Conservation (phyloP, 2,329 filamentous ascomycete species). For the Aaosphaeria pasadenensis region DNA sequence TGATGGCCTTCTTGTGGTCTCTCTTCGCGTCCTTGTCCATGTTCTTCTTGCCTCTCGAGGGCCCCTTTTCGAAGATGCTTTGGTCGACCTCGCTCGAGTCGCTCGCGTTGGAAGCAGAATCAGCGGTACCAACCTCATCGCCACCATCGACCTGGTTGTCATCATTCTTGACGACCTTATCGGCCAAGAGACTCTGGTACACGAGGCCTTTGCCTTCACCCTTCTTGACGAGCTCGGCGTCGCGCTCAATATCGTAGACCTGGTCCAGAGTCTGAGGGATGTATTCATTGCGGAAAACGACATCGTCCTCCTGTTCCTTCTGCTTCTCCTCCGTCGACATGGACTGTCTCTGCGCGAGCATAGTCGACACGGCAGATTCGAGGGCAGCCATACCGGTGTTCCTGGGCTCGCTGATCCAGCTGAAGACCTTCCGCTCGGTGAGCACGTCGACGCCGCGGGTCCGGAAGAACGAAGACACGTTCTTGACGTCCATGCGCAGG, state of each 20-base stretch:
- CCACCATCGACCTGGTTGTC: constrained; percentile 18
- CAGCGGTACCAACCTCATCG: constrained; percentile 42
- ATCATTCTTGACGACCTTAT: constrained; percentile 48
- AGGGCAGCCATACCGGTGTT: constrained; percentile 60
- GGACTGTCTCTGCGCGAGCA: constrained; percentile 59
- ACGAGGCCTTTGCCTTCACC: constrained; percentile 76
- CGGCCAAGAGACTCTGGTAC: constrained; percentile 80
- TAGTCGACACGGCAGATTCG: constrained; percentile 59
- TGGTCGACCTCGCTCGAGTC: constrained; percentile 25
- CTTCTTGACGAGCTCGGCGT: constrained; percentile 71
- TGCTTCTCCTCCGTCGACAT: constrained; percentile 49
- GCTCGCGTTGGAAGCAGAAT: constrained; percentile 8
- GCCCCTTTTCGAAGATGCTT: constrained; percentile 32
- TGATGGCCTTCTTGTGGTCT: constrained; percentile 84
- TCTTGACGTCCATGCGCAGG: constrained; percentile 97
- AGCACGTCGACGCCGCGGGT: constrained; percentile 80
- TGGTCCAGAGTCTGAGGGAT: constrained; percentile 95
- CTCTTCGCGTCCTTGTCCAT: constrained; percentile 90
- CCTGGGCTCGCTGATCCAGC: constrained; percentile 71
- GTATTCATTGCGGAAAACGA: constrained; percentile 93
- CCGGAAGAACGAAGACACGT: constrained; percentile 88
- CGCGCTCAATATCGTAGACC: constrained; percentile 93
- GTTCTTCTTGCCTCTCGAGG: constrained; percentile 52
- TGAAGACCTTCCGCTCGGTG: constrained; percentile 74
- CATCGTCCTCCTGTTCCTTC: constrained; percentile 73